phyloP scores from a whole-genome alignment of 2,329 filamentous ascomycete genomes.

The Pyricularia grisea region DNA sequence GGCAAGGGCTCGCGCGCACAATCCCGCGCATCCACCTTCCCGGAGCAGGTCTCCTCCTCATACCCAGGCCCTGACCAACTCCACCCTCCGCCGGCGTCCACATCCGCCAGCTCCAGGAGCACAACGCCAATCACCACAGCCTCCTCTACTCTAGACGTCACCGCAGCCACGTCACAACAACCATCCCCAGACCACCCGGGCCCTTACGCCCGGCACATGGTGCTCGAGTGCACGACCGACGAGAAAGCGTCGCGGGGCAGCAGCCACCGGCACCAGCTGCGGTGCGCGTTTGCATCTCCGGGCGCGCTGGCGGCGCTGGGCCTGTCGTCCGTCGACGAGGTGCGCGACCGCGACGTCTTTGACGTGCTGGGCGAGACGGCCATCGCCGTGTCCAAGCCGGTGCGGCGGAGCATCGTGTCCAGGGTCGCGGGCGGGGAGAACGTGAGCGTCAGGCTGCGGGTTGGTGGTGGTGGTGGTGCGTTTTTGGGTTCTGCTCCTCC shows the following conservation, averaged over 20 bases:
- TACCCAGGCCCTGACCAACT: background rate
- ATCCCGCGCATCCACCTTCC: conserved; percentile 9
- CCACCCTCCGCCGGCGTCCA: background rate
- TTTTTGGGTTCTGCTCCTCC: background rate
- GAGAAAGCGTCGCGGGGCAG: conserved; percentile 8
- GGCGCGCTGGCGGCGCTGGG: conserved; percentile 35
- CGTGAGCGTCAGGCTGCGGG: background rate
- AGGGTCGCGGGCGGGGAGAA: conserved; percentile 16
- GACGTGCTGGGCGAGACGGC: conserved; percentile 39
- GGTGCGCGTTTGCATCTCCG: conserved; percentile 29
- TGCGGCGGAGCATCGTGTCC: conserved; percentile 34
- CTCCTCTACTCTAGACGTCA: background rate
- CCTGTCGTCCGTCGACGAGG: conserved; percentile 16
- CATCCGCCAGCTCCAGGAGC: background rate
- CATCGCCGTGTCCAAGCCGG: conserved; percentile 30
- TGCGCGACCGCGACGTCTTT: conserved; percentile 37
- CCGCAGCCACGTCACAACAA: background rate
- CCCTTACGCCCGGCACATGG: conserved; percentile 2
- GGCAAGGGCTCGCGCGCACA: background rate
- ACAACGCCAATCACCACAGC: background rate
- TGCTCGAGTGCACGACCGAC: background rate
- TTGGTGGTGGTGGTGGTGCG: background rate
- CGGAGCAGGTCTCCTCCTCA: background rate
- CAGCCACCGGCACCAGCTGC: conserved; percentile 16
- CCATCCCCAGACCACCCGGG: background rate